Base-by-base conservation (phyloP, 495 filamentous ascomycete species). In the Penicillium egyptiacum region DNA sequence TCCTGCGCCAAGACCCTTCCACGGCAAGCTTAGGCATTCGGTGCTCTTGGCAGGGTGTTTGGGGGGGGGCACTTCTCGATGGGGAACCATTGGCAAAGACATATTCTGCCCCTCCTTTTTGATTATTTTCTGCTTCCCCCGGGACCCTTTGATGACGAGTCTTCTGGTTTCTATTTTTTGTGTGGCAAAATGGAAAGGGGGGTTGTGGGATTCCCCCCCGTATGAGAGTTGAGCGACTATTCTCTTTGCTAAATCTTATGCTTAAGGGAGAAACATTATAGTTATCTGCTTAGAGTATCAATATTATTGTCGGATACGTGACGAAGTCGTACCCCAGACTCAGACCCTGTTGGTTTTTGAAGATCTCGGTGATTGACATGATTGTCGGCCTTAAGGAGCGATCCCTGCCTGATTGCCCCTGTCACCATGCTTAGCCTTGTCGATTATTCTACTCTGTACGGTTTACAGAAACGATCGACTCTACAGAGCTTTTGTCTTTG, bases 1-100 rank as follows among this genome's bases (percentile, higher is more conserved):
- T 63, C 52, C 53, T 61, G 53, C 26, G 66, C 66, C 66, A 69
- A 69, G 66, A 14, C 23, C 37, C 41, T 31, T 43, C 41, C 59
- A 59, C 60, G 43, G 57, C 57, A 63, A 68, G 66, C 66, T 68
- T 68, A 68, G 66, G 65, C 61, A 69, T 66, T 64, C 63, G 55
- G 59, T 59, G 66, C 45, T 35, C 61, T 69, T 69, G 66, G 63
- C 63, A 58, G 20, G 5, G 30, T 17, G n/a, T 33, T 10, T 6
- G 12, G 14, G 12, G 14, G 5, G 5, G 33, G 28, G 9, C 28
- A 30, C 28, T 30, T 16, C 33, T 37, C 33, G 12, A 33, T 22
- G 31, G 12, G 19, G 41, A 23, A 22, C 53, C 53, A 30, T 45
- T 7, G 30, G 30, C 30, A 14, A 33, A 12, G 12, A 12, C 30